These are phyloP conservation scores for Tuber calosporum DNA, from an alignment of 495 filamentous ascomycete species.

Conservation along the genomic window DNA sequence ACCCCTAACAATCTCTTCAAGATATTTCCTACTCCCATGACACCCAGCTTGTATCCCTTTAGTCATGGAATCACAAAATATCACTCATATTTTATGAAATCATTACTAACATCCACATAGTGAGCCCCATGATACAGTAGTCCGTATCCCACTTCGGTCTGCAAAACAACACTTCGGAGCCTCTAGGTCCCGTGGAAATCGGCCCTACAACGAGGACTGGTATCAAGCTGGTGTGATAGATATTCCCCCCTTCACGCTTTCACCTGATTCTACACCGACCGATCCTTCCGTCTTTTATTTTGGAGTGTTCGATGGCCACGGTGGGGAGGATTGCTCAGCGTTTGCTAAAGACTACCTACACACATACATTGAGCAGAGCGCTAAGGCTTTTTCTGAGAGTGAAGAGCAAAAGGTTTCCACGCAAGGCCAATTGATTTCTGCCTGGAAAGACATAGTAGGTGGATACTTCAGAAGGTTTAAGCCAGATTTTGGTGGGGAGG, in stretches of 20 bases:
- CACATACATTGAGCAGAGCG: slow-evolving; percentile 75
- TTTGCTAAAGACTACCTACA: slow-evolving; percentile 81
- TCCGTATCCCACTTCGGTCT: slow-evolving; percentile 86
- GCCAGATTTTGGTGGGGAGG: slow-evolving; percentile 55
- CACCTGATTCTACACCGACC: slow-evolving; percentile 8
- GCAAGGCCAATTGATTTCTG: slow-evolving; percentile 60
- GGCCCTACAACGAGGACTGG: slow-evolving; percentile 85
- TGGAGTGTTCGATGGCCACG: slow-evolving; percentile 92
- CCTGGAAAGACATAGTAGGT: slow-evolving; percentile 76
- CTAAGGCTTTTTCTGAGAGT: slow-evolving; percentile 54
- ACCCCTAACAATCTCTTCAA: background rate
- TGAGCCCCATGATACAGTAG: slow-evolving; percentile 56
- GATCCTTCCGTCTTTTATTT: slow-evolving; percentile 76
- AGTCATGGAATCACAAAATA: background rate
- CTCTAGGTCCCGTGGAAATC: slow-evolving; percentile 66
- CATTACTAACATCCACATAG: background rate
- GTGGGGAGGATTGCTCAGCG: slow-evolving; percentile 77
- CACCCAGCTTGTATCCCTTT: background rate
- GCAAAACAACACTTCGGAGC: slow-evolving; percentile 95
- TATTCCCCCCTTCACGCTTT: slow-evolving; percentile 72
- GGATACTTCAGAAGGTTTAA: slow-evolving; percentile 90
- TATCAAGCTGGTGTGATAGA: slow-evolving; percentile 92
- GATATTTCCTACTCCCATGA: background rate
- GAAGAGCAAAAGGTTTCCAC: slow-evolving; percentile 45
- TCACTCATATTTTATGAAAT: background rate